phyloP scores from a whole-genome alignment of 106 monocot species.

The Iris macrosiphon region DNA sequence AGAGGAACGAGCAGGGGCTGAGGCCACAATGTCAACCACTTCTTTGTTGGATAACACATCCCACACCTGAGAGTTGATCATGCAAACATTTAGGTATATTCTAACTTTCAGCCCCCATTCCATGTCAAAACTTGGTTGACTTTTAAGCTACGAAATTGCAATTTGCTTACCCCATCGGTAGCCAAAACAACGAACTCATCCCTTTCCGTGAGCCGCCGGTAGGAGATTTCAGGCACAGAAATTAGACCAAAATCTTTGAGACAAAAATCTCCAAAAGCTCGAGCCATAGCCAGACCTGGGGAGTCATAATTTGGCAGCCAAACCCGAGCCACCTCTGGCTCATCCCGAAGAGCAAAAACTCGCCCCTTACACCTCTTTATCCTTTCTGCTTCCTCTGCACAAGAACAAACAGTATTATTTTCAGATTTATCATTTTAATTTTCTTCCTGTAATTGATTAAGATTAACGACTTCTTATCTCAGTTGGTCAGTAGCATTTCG shows the following conservation, averaged over 20 bases:
- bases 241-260: slow-evolving; percentile 73
- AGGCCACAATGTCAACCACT: slow-evolving; percentile 58
- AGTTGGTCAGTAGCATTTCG: too few relatives aligned
- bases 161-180: slow-evolving; percentile 66
- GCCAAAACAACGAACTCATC: slow-evolving; percentile 79
- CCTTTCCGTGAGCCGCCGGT: slow-evolving; percentile 40
- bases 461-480: too few relatives aligned
- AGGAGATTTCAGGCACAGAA: slow-evolving; percentile 60
- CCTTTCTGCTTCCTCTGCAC: slow-evolving; percentile 66
- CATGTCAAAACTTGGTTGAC: neutral
- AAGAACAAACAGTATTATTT: neutral
- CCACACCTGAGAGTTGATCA: slow-evolving; percentile 45
- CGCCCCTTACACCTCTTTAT: slow-evolving; percentile 60
- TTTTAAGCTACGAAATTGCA: neutral
- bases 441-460: neutral
- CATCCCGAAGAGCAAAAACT: slow-evolving; percentile 68
- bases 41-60: slow-evolving; percentile 75
- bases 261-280: slow-evolving; percentile 87
- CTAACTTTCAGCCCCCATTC: neutral
- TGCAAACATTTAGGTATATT: too few relatives aligned
- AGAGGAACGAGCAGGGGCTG: slow-evolving; percentile 44
- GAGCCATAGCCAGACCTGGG: slow-evolving; percentile 79
- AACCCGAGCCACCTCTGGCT: slow-evolving; percentile 74
- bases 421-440: neutral
- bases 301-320: slow-evolving; percentile 70